A percentile compares a stretch with the other conserved stretches of the same genome.
These are phyloP conservation scores for Stevia rebaudiana DNA, from an alignment of 140 eudicot genomes.

Conservation along the genomic window DNA sequence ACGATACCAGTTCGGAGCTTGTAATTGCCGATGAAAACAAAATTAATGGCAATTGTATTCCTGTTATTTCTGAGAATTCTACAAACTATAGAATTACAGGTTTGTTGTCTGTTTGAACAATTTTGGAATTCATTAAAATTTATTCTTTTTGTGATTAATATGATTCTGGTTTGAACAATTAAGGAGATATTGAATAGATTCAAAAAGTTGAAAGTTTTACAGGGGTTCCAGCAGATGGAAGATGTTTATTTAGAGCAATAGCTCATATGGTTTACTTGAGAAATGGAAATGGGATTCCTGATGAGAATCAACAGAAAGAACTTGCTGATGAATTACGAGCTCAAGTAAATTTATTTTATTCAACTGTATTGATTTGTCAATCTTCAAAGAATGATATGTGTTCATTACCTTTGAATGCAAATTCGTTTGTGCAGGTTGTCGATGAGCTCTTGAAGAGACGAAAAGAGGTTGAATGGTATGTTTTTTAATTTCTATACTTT, in stretches of 20 bases:
- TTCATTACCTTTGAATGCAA: not conserved
- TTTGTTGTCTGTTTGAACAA: not conserved
- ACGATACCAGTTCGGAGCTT: not conserved
- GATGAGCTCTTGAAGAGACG: slow-evolving; percentile 61
- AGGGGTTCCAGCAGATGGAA: slow-evolving; percentile 59
- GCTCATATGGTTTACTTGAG: slow-evolving; percentile 59
- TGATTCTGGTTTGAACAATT: no score
- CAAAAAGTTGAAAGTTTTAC: not conserved
- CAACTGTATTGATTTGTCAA: not conserved
- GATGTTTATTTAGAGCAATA: slow-evolving; percentile 59
- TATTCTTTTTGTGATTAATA: no score
- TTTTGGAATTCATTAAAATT: not conserved
- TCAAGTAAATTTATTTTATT: slow-evolving; percentile 18
- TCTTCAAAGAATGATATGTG: not conserved
- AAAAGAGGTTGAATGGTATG: slow-evolving; percentile 59
- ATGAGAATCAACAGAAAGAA: slow-evolving; percentile 48
- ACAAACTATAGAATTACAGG: slow-evolving; percentile 48
- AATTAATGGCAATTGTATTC: not conserved
- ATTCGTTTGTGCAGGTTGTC: slow-evolving; percentile 36
- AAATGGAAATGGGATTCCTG: slow-evolving; percentile 51
- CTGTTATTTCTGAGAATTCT: not conserved
- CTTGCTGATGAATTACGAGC: slow-evolving; percentile 66
- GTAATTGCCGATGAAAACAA: not conserved
- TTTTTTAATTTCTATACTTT: not conserved
- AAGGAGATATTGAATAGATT: not conserved